Base-by-base conservation (phyloP, 495 filamentous ascomycete genomes). In the Penicillium desertorum region DNA sequence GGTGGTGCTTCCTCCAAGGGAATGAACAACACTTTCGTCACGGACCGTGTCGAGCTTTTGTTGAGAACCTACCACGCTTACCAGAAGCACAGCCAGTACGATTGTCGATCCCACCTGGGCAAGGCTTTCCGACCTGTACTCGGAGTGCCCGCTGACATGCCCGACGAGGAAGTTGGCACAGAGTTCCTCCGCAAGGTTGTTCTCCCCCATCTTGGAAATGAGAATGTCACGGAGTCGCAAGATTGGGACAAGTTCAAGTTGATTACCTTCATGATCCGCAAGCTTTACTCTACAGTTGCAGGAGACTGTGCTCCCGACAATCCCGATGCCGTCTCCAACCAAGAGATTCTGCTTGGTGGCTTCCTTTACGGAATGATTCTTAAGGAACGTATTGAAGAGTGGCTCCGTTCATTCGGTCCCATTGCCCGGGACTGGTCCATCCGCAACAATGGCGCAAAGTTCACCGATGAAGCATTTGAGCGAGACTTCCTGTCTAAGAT, bases 251-350 rank as follows among this genome's bases (percentile, higher is more conserved):
- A 98, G 73, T 97, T 96, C 76, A 88, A 88, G 61, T 84, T 96
- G 86, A 78, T 98, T 48, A 78, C 96, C 45, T 96, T 97, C 75
- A 98, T 97, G 94, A 88, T 91, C 64, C 80, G 91, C 49, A 98
- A 98, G 68, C 83, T 98, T 44, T 98, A 98, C 65, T 84, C 91
- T 36, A 79, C 98, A 45, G 93, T 92, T 23, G 90, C 89, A 57
- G 92, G 93, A 45, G 94, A 96, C 56, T 98, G 93, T 71, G 80
- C 90, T 1, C 82, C 88, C 19, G 94, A 98, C 71, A 97, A 98
- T 68, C 92, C 94, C 11, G 94, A 98, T 81, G 89, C 93, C 11
- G 89, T 96, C 17, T 91, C 92, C 53, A 93, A 90, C 66, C 94
- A 98, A 66, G 94, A 98, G 70, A 83, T 97, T 54, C 77, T 98